Base-by-base conservation (phyloP, 371 early-diverging fungal species). In the Mortierella sp. region DNA sequence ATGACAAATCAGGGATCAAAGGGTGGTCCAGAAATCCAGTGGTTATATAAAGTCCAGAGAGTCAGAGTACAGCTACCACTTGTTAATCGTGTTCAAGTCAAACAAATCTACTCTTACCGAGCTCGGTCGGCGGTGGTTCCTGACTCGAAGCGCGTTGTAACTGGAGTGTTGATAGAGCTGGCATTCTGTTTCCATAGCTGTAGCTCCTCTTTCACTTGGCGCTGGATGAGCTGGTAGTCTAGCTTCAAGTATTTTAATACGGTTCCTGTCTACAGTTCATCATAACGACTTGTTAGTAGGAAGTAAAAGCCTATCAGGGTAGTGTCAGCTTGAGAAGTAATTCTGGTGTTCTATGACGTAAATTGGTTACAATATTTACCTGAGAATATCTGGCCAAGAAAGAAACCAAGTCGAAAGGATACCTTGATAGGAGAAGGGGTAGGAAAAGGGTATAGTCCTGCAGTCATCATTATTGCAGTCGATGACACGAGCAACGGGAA, bases 171-270 rank as follows among this genome's bases (percentile, higher is more conserved):
- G 7, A 56, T 15, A 0, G 46, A 29, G 16, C 51, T 25, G 7
- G 57, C n/a, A 18, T 57, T 58, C 52, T 73, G 73, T 37, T 79
- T 79, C 44, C 73, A 66, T 30, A 79, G 50, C 15, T 79, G 80
- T 1, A 79, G 47, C 5, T 79, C 73, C 53, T 79, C 80, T 43
- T 73, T 72, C 37, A 69, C 74, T 37, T 79, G 80, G 46, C 74
- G 80, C 29, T 79, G 80, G n/a, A 79, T 64, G 23, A 73, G 29
- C 7, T 60, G 30, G 45, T 66, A 79, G 52, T 79, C 70, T 25
- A 79, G 57, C 14, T 70, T 44, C 46, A 62, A 15, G 64, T 70
- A 79, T 43, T 53, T 62, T 5, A 73, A 18, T 7, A 60, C 67
- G 1, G 45, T 66, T 19, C 62, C 60, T 15, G 74, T 60, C 80